Evolutionary conservation across 2,329 filamentous ascomycete species (phyloP), one percentile per base, ranked within the genome.

Genomic region (Zymoseptoria passerinii): DNA sequence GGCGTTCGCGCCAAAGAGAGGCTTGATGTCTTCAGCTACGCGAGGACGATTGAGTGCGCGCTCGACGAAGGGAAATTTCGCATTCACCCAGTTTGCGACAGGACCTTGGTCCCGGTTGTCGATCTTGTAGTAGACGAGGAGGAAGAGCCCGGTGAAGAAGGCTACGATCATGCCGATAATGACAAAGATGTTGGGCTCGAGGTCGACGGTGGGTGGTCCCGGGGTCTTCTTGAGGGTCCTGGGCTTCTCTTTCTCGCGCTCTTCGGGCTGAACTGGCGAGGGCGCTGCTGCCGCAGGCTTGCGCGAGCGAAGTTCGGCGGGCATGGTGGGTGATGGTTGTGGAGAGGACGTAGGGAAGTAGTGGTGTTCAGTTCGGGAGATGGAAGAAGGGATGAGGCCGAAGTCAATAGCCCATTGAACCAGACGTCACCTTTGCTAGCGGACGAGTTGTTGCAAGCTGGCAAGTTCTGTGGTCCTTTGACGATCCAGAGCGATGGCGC

Each of bases 111-210:
- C 60, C 48, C 59, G 58, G 48, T 64, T 66, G 61, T 66, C 64
- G 56, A 64, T 28, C 58, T 66, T 66, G 57, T 66, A 66, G 58
- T 60, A 66, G 28, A 54, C 23, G n/a, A 63, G 9, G 8, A 23
- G 23, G 23, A 23, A 23, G 8, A 52, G 23, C 9, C 23, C 50
- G 1, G 50, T 28, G 51, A 61, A 56, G 50, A 66, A 53, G 29
- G 51, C 50, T 27, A 52, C 57, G 20, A 63, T 55, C 50, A 52
- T 52, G 50, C 19, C 50, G n/a, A 52, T 13, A 13, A 52, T 52
- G 16, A 65, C 63, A 54, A 56, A 63, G 51, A 63, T 52, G 48
- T 65, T 63, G n/a, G 64, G 64, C 28, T 66, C 62, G 48, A 66
- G 62, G 50, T 66, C 59, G 35, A 44, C 35, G 35, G 35, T 44